Base-by-base conservation (phyloP, 139 green algal genomes). In the Chlorella sp. region DNA sequence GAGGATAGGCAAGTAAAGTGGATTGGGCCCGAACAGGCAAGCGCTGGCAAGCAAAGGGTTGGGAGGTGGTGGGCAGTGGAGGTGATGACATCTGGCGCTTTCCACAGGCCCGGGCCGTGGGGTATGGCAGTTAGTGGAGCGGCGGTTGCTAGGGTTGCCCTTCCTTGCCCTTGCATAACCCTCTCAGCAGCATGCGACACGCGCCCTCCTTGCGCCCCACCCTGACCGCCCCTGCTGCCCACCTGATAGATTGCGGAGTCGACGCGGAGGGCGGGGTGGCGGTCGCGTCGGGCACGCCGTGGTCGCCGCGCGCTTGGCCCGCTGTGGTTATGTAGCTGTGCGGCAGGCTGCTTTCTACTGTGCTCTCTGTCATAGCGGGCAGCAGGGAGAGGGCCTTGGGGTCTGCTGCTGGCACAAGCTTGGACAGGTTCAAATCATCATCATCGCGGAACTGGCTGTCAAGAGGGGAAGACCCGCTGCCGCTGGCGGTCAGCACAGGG, bases 281-380 rank as follows among this genome's bases (percentile, higher is more conserved):
- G 15, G 16, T 81, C n/a, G 34, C 34, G 14, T 16, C 19, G 0
- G 34, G 75, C 0, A 34, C 75, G 12, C 75, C 11, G 75, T 30
- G 75, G 75, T 39, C 75, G 34, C 36, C 16, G 16, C 75, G n/a
- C 32, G 28, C 2, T 28, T 7, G 2, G 42, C 79, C 79, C 53
- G 14, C 57, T 16, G 79, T 85, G 14, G 42, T 85, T 30, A 85
- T 64, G 48, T 85, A 85, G 79, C 79, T 85, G 48, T 85, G 2
- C 1, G 79, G 79, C 28, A 85, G 79, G 24, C 39, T 37, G 79
- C 30, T 64, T n/a, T 21, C 28, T 24, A 16, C 19, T 1, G 42
- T 28, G 9, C 28, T 14, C 0, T 36, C 79, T 3, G 42, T 12
- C 0, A 21, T 42, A 14, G 42, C 30, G 12, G 79, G 79, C 79